phyloP scores from a whole-genome alignment of 2,329 filamentous ascomycete genomes.

The Fusarium ambrosium region DNA sequence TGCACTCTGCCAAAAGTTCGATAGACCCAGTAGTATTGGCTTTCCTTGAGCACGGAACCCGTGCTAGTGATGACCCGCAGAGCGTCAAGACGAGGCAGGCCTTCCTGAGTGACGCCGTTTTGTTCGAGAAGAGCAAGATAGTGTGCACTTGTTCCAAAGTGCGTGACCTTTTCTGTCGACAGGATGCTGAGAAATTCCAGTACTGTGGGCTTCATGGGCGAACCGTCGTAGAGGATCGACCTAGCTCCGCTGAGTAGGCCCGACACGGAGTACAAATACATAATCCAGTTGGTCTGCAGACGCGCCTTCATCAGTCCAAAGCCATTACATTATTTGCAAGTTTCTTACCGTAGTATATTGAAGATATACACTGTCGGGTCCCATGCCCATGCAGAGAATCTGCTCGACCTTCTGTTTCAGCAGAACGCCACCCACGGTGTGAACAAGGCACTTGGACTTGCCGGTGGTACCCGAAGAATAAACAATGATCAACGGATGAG shows the following conservation, averaged over 20 bases:
- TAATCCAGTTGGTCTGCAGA: slow-evolving; percentile 10
- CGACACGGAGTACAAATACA: slow-evolving; percentile 3
- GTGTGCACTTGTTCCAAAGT: slow-evolving; percentile 12
- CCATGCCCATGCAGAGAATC: slow-evolving; percentile 7
- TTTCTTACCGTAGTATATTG: slow-evolving; percentile 13
- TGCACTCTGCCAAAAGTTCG: no score
- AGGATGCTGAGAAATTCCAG: slow-evolving; percentile 4
- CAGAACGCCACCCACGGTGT: slow-evolving; percentile 13
- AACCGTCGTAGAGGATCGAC: slow-evolving; percentile 6
- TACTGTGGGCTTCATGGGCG: slow-evolving; percentile 2
- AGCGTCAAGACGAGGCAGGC: background rate
- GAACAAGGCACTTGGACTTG: slow-evolving; percentile 12
- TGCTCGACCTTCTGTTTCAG: slow-evolving; percentile 17
- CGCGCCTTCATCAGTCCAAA: no score
- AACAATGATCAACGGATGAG: slow-evolving; percentile 11
- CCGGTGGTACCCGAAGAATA: slow-evolving; percentile 19
- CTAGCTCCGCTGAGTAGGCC: background rate
- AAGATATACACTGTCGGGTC: background rate
- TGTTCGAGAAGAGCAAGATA: slow-evolving; percentile 14
- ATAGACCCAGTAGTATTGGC: no score
- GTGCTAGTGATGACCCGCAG: slow-evolving; percentile 13
- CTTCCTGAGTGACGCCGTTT: background rate
- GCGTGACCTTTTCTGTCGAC: background rate
- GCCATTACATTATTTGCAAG: no score
- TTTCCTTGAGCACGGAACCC: background rate